Conservation (phyloP, 1,139 yeast genomes). For the Yamadazyma friedrichii region DNA sequence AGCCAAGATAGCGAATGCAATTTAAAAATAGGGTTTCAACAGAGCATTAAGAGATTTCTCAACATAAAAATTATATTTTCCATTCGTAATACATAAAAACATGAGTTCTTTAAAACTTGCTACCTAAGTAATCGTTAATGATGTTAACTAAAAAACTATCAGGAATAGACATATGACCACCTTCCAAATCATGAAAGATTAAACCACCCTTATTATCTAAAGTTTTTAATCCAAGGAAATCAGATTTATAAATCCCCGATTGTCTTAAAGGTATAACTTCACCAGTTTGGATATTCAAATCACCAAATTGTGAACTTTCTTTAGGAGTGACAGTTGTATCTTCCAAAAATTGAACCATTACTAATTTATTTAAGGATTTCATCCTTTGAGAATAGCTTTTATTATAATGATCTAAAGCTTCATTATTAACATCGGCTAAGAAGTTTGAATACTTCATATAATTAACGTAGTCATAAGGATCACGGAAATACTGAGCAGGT, state of each 20-base stretch:
- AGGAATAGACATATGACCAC: constrained; percentile 65
- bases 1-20: no score
- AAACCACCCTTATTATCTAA: constrained; percentile 45
- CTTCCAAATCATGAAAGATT: constrained; percentile 52
- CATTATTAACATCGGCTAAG: constrained; percentile 70
- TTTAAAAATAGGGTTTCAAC: no score
- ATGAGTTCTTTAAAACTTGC: constrained; percentile 13
- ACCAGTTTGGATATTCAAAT: constrained; percentile 46
- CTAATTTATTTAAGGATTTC: constrained; percentile 46
- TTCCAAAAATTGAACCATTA: constrained; percentile 55
- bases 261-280: constrained; percentile 44
- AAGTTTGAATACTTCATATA: constrained; percentile 53
- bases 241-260: constrained; percentile 49
- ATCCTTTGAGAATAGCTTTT: constrained; percentile 43
- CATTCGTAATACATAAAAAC: no score
- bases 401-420: constrained; percentile 29
- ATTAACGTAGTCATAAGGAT: constrained; percentile 42
- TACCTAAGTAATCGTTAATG: constrained; percentile 33
- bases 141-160: constrained; percentile 45
- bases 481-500: constrained; percentile 78
- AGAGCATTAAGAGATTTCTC: no score
- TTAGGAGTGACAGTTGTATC: constrained; percentile 74
- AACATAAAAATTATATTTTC: no score
- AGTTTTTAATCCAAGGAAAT: constrained; percentile 57
- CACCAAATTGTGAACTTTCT: constrained; percentile 68